These are phyloP conservation scores for Ustilago nuda DNA, from an alignment of 1,284 basidiomycete genomes.

Conservation along the genomic window DNA sequence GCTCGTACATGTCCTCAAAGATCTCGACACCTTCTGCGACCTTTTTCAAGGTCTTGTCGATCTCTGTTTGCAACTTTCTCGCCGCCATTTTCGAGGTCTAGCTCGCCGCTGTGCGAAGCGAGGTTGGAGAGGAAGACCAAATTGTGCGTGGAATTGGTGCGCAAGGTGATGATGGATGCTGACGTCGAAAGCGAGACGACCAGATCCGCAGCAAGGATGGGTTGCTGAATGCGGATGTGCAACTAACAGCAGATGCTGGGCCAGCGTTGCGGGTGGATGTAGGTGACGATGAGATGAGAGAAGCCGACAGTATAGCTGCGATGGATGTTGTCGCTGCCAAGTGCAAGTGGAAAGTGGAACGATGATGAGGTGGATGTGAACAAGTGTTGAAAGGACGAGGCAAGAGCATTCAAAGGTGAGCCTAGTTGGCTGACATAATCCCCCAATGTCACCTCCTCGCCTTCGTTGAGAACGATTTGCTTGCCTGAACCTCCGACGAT, in stretches of 20 bases:
- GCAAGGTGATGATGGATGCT: not conserved
- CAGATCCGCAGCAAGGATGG: not conserved
- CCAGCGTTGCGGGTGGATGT: not conserved
- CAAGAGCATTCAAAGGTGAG: not conserved
- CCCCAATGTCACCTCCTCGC: no score
- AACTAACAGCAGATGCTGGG: not conserved
- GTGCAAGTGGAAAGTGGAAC: not conserved
- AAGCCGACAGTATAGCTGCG: not conserved
- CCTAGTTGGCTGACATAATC: no score
- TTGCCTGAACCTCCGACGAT: no score
- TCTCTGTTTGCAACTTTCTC: conserved; percentile 68
- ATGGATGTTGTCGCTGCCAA: not conserved
- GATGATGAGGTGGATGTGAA: not conserved
- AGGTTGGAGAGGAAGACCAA: not conserved
- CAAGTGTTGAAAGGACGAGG: no score
- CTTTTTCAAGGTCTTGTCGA: conserved; percentile 68
- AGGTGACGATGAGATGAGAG: not conserved
- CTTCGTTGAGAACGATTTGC: no score
- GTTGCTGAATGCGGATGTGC: not conserved
- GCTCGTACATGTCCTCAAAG: conserved; percentile 69
- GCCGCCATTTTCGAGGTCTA: conserved; percentile 60
- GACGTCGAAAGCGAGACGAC: not conserved
- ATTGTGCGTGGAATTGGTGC: not conserved
- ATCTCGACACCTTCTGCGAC: conserved; percentile 68
- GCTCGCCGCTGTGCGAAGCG: conserved; percentile 33